phyloP scores from a whole-genome alignment of 2,329 filamentous ascomycete genomes.

The Parafenestella ontariensis region DNA sequence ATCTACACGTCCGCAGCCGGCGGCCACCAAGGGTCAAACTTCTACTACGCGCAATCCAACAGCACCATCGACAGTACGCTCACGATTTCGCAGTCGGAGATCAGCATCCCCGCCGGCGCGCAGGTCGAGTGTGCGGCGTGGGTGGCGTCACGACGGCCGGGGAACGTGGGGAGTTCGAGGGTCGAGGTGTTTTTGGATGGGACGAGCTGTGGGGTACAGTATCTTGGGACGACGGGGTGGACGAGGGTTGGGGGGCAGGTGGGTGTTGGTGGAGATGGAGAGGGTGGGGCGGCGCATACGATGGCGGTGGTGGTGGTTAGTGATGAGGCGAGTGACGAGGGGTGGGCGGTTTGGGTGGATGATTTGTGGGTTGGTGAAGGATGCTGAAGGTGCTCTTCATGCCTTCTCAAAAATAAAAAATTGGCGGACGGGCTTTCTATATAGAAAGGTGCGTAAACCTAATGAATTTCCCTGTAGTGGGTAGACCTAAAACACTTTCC shows the following conservation, averaged over 20 bases:
- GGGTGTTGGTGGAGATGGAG: slow-evolving; percentile 5
- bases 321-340: slow-evolving; percentile 17
- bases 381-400: slow-evolving; percentile 9
- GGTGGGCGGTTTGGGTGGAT: slow-evolving; percentile 21
- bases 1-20: slow-evolving; percentile 5
- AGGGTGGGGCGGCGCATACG: slow-evolving; percentile 8
- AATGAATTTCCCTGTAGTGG: not conserved
- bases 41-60: slow-evolving; percentile 19
- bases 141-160: slow-evolving; percentile 10
- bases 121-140: slow-evolving; percentile 20
- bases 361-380: slow-evolving; percentile 18
- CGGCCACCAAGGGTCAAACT: slow-evolving; percentile 8
- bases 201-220: slow-evolving; percentile 16
- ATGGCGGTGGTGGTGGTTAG: slow-evolving; percentile 19
- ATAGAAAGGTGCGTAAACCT: not conserved
- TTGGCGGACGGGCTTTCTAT: not conserved
- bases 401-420: no score
- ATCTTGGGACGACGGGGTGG: slow-evolving; percentile 13
- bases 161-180: slow-evolving; percentile 11
- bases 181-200: slow-evolving; percentile 26
- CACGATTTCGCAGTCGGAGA: slow-evolving; percentile 19
- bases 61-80: slow-evolving; percentile 16
- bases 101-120: slow-evolving; percentile 2
- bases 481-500: not conserved
- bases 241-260: slow-evolving; percentile 13